phyloP scores from a whole-genome alignment of 331 rosid genomes.

The Pyracantha coccinea region DNA sequence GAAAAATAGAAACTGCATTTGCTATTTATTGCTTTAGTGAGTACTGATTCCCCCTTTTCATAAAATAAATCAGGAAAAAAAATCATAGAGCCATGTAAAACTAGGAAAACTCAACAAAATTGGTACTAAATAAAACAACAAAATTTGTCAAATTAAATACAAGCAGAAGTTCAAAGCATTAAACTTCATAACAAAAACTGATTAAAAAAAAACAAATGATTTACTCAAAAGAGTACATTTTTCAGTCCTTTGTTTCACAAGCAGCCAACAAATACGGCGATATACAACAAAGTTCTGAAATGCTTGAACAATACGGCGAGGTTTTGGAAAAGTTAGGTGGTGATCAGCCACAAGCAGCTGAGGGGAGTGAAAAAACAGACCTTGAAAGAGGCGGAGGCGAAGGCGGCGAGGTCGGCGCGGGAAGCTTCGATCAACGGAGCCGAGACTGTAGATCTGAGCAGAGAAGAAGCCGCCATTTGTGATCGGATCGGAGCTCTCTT shows the following conservation, averaged over 20 bases:
- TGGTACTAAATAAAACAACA: too few relatives aligned
- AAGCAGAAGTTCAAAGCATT: neutral
- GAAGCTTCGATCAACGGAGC: constrained; percentile 37
- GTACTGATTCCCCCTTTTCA: neutral
- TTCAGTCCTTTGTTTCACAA: neutral
- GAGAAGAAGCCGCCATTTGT: constrained; percentile 62
- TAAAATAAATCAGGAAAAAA: neutral
- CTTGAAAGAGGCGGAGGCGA: constrained; percentile 34
- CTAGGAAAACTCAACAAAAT: neutral
- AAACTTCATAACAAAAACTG: neutral
- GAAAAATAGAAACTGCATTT: neutral
- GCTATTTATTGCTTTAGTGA: neutral
- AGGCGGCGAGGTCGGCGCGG: constrained; percentile 24
- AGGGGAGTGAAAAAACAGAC: constrained; percentile 12
- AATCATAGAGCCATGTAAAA: neutral
- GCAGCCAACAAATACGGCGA: neutral
- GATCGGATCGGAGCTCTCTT: neutral
- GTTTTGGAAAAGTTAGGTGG: neutral
- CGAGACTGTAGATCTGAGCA: constrained; percentile 55
- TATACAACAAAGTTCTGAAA: neutral
- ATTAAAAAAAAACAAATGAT: neutral
- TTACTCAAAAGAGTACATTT: neutral
- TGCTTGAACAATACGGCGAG: neutral
- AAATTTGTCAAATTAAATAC: too few relatives aligned
- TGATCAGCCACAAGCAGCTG: neutral